Conservation (phyloP, 2,329 filamentous ascomycete genomes). For the Chaetomiaceae sp. region DNA sequence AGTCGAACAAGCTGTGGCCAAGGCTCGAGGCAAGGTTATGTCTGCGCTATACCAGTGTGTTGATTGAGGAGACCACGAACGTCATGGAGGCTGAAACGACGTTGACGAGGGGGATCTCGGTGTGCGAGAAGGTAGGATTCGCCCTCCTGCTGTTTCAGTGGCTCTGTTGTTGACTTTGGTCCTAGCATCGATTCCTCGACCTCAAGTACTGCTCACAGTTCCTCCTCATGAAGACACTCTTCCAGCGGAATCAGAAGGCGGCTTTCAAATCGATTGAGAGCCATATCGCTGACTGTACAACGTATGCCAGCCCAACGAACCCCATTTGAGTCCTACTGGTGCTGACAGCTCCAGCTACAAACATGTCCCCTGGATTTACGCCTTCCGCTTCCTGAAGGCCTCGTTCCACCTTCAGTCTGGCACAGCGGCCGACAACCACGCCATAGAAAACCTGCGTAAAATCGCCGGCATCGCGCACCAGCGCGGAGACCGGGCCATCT, state of each 20-base stretch:
- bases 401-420: conserved; percentile 62
- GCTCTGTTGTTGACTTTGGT: conserved; percentile 13
- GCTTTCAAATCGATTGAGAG: conserved; percentile 68
- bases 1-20: conserved; percentile 56
- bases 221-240: conserved; percentile 64
- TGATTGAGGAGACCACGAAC: conserved; percentile 74
- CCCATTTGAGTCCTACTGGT: neutral
- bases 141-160: neutral
- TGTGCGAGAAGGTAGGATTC: conserved; percentile 62
- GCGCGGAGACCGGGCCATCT: conserved; percentile 59
- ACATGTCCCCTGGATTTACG: conserved; percentile 70
- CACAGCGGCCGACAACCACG: conserved; percentile 56
- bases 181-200: conserved; percentile 54
- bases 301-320: conserved; percentile 39
- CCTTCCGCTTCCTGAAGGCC: conserved; percentile 69
- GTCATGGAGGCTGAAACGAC: conserved; percentile 67
- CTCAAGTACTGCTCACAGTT: conserved; percentile 76
- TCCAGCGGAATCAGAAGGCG: conserved; percentile 66
- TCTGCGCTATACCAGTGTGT: conserved; percentile 65
- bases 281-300: conserved; percentile 63
- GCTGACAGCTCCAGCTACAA: conserved; percentile 46
- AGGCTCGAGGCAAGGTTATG: conserved; percentile 65
- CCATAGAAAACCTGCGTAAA: conserved; percentile 64
- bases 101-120: conserved; percentile 64
- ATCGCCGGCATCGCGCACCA: conserved; percentile 57